Evolutionary conservation across 495 filamentous ascomycete species (phyloP), one percentile per base, ranked within the genome.

Genomic region (Pseudevernia furfuracea): DNA sequence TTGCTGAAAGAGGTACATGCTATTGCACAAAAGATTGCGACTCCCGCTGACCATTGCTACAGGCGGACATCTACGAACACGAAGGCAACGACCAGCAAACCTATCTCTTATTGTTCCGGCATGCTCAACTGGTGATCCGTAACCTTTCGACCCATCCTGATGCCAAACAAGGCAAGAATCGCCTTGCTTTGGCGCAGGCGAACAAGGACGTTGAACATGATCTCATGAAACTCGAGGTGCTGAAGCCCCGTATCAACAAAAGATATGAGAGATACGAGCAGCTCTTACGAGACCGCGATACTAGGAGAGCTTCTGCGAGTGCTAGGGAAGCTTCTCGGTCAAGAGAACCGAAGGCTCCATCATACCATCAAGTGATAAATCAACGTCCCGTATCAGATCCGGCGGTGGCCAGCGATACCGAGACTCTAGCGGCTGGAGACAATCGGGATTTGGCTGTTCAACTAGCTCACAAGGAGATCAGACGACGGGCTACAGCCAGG

Each of bases 51-150:
- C 32, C 25, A 19, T 25, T 58, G 9, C 15, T 11, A 46, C 65
- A 91, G 86, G 88, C 89, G 2, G 77, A 79, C 15, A 90, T 91
- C 66, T 96, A 96, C 73, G 82, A 92, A 70, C 83, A 78, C 25
- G 95, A 98, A 76, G 86, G 88, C 62, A 89, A 96, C 76, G 81
- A 91, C 57, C 83, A 92, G 64, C 89, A 93, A 71, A 87, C 93
- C 3, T 98, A 94, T 75, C 78, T 97, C 30, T 79, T 97, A 23
- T 81, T 96, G 12, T 87, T 92, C 66, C 85, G 94, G 72, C 90
- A 92, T 75, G 87, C 89, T 15, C 81, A 82, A 57, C 81, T 97
- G 10, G 79, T 89, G 6, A 76, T 87, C 37, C 77, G 85, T 3
- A 77, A 83, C 48, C 78, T 91, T 19, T 76, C 79, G 1, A 76